Conservation (phyloP, 352 stramenopile genomes). For the Pythium apleroticum region DNA sequence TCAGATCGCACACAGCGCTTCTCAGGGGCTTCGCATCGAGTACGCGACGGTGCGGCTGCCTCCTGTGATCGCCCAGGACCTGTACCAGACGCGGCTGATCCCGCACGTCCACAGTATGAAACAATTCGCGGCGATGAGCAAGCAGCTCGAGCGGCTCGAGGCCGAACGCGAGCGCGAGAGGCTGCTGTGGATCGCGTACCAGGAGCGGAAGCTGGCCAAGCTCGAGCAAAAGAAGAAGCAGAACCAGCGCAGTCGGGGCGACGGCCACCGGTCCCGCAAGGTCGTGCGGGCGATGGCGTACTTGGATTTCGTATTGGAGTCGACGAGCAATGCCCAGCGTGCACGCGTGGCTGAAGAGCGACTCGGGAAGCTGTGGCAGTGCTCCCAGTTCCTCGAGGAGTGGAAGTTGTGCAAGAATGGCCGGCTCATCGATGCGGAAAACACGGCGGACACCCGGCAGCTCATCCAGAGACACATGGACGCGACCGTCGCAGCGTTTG, state of each 20-base stretch:
- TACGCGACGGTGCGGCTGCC: slow-evolving; percentile 36
- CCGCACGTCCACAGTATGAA: slow-evolving; percentile 61
- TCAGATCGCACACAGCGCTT: neutral
- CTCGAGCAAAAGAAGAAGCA: slow-evolving; percentile 45
- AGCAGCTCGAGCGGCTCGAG: slow-evolving; percentile 45
- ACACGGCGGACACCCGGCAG: slow-evolving; percentile 39
- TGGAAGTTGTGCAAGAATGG: slow-evolving; percentile 74
- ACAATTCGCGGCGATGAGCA: slow-evolving; percentile 37
- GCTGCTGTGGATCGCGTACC: slow-evolving; percentile 46
- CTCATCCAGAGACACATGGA: slow-evolving; percentile 61
- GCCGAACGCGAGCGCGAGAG: slow-evolving; percentile 49
- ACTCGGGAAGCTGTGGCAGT: slow-evolving; percentile 74
- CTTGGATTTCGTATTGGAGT: slow-evolving; percentile 61
- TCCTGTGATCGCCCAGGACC: slow-evolving; percentile 42
- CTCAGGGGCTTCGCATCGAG: slow-evolving; percentile 27
- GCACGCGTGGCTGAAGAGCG: slow-evolving; percentile 39
- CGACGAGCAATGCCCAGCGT: slow-evolving; percentile 38
- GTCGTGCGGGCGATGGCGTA: slow-evolving; percentile 56
- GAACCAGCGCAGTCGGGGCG: slow-evolving; percentile 33
- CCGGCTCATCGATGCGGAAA: slow-evolving; percentile 62
- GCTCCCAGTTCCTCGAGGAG: slow-evolving; percentile 70
- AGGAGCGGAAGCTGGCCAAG: slow-evolving; percentile 51
- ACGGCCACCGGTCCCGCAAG: slow-evolving; percentile 41
- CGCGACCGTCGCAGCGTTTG: slow-evolving; percentile 46
- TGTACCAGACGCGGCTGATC: slow-evolving; percentile 55